A percentile compares a stretch with the other conserved stretches of the same genome.
Conservation (phyloP, 257 asterid species). For the Plantago ovata region DNA sequence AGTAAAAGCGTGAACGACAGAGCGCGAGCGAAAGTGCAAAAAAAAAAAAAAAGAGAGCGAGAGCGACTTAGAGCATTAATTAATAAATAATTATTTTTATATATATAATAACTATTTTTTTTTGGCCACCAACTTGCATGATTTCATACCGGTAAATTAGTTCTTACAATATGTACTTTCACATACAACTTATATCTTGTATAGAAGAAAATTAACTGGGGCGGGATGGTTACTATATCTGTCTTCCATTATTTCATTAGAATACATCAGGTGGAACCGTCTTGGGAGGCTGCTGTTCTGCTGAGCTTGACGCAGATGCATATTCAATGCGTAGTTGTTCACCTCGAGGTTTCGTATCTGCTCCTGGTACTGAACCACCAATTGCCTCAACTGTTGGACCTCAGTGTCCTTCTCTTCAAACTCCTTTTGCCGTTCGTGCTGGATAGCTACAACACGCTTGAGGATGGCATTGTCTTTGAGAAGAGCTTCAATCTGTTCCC, state of each 20-base stretch:
- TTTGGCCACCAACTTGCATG: slow-evolving; percentile 6
- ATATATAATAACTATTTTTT: no score
- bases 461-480: slow-evolving; percentile 59
- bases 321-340: slow-evolving; percentile 44
- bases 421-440: slow-evolving; percentile 81
- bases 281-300: slow-evolving; percentile 45
- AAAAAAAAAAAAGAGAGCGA: no score
- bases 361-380: slow-evolving; percentile 66
- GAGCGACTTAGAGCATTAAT: no score
- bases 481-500: slow-evolving; percentile 59
- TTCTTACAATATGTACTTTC: slow-evolving; percentile 5
- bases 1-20: no score
- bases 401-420: slow-evolving; percentile 57
- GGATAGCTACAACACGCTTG: slow-evolving; percentile 77
- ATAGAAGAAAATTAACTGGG: slow-evolving; percentile 1
- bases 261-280: slow-evolving; percentile 52
- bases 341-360: slow-evolving; percentile 78
- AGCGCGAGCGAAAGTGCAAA: no score
- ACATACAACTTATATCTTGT: slow-evolving; percentile 1
- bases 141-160: neutral
- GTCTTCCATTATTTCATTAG: slow-evolving; percentile 27
- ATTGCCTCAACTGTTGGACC: slow-evolving; percentile 62
- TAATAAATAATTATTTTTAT: no score
- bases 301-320: slow-evolving; percentile 53
- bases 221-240: slow-evolving; percentile 7